These are phyloP conservation scores for Neopestalotiopsis sp. DNA, from an alignment of 2,329 filamentous ascomycete species.

Conservation along the genomic window DNA sequence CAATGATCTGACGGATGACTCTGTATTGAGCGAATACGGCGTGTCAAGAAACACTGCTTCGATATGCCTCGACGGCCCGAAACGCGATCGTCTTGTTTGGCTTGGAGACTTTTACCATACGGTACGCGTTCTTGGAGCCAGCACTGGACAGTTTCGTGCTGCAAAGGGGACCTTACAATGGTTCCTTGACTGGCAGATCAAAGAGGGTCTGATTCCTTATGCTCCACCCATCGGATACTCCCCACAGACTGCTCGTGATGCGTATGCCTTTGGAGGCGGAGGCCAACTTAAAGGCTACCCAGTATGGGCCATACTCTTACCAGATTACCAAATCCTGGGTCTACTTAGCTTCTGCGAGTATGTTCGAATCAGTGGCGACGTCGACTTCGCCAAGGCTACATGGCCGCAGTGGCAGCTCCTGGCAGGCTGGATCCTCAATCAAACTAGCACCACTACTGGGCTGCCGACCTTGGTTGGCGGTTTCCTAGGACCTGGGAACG, in stretches of 20 bases:
- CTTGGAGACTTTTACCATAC: conserved; percentile 50
- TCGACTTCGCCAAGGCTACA: conserved; percentile 20
- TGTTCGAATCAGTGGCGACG: conserved; percentile 24
- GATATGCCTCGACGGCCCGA: conserved; percentile 47
- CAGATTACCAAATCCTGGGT: conserved; percentile 30
- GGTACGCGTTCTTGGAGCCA: conserved; percentile 38
- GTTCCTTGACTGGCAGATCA: conserved; percentile 28
- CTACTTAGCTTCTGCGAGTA: conserved; percentile 24
- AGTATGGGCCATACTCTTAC: conserved; percentile 1
- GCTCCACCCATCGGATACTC: conserved; percentile 21
- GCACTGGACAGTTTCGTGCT: conserved; percentile 40
- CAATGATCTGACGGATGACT: conserved; percentile 32
- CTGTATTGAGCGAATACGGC: conserved; percentile 43
- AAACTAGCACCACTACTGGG: conserved; percentile 23
- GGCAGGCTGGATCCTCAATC: conserved; percentile 21
- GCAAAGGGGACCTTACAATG: conserved; percentile 40
- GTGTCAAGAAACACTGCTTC: conserved; percentile 38
- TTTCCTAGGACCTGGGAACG: conserved; percentile 24
- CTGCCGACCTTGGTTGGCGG: conserved; percentile 22
- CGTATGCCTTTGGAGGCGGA: background rate
- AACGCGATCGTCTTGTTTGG: conserved; percentile 48
- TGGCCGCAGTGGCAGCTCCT: conserved; percentile 25
- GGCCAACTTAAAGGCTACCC: background rate
- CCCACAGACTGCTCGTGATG: background rate
- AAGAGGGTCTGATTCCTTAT: conserved; percentile 21